These are phyloP conservation scores for Lactifluus volemus DNA, from an alignment of 768 basidiomycete genomes.

Conservation along the genomic window DNA sequence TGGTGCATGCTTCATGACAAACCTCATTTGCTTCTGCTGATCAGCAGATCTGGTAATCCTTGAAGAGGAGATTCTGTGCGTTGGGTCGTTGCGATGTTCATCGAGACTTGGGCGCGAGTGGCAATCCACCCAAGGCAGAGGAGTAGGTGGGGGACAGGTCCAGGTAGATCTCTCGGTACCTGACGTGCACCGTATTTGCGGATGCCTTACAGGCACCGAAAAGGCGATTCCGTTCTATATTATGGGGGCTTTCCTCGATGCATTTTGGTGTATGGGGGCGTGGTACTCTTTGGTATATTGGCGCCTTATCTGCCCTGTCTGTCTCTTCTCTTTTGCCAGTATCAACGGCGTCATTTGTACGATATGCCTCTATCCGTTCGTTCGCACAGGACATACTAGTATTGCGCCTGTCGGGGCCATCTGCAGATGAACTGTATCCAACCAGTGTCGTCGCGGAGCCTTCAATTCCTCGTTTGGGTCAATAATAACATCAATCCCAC, in stretches of 20 bases:
- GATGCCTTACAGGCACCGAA: slow-evolving; percentile 3
- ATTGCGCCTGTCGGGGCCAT: background rate
- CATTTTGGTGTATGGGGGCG: background rate
- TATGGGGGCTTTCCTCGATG: background rate
- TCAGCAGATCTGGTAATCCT: background rate
- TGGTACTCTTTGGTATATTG: background rate
- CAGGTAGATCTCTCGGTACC: slow-evolving; percentile 9
- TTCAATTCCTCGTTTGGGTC: background rate
- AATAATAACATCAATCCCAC: background rate
- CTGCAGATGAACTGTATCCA: background rate
- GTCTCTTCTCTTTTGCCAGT: background rate
- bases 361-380: background rate
- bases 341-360: background rate
- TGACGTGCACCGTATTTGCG: background rate
- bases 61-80: background rate
- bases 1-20: background rate
- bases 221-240: background rate
- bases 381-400: background rate
- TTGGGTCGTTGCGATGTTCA: background rate
- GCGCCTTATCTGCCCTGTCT: background rate
- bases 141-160: slow-evolving; percentile 9
- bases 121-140: slow-evolving; percentile 11
- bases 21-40: background rate
- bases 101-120: background rate
- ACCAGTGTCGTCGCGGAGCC: too few species aligned